Percentiles rank a stretch among this genome's conserved stretches.
Evolutionary conservation across 2,329 filamentous ascomycete species (phyloP).

Genomic region (Exophiala viscosa): DNA sequence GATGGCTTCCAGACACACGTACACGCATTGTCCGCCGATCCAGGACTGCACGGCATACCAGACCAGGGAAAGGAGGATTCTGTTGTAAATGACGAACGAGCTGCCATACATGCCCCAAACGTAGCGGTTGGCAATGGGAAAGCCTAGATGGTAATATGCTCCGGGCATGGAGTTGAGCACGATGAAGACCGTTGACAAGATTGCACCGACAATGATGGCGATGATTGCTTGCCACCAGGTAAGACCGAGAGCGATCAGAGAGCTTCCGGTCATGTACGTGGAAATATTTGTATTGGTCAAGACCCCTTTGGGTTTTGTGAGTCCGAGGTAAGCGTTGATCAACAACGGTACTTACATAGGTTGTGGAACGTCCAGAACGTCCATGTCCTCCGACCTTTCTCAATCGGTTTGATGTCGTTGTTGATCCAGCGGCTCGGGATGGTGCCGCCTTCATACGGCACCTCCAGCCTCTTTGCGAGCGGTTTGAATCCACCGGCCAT

Average conservation of each 20-base stretch:
- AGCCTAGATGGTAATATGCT: constrained; percentile 82
- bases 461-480: constrained; percentile 26
- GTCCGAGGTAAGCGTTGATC: constrained; percentile 38
- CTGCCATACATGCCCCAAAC: constrained; percentile 88
- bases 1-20: constrained; percentile 46
- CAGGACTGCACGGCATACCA: constrained; percentile 53
- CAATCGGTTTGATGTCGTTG: constrained; percentile 61
- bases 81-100: constrained; percentile 83
- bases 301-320: constrained; percentile 37
- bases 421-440: constrained; percentile 39
- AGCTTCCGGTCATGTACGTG: constrained; percentile 35
- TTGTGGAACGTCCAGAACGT: constrained; percentile 67
- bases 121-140: constrained; percentile 69
- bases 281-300: constrained; percentile 41
- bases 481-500: constrained; percentile 5
- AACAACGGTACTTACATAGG: constrained; percentile 31
- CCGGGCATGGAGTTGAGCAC: constrained; percentile 77
- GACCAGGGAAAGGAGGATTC: constrained; percentile 66
- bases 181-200: constrained; percentile 53
- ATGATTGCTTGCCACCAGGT: constrained; percentile 91
- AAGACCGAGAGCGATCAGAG: constrained; percentile 52
- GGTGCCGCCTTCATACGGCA: constrained; percentile 27
- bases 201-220: constrained; percentile 84
- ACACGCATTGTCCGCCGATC: constrained; percentile 48
- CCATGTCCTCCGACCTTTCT: constrained; percentile 78